A percentile compares a stretch with the other conserved stretches of the same genome.
These are phyloP conservation scores for Phyllosticta ampelicida DNA, from an alignment of 2,329 filamentous ascomycete genomes.

Conservation along the genomic window DNA sequence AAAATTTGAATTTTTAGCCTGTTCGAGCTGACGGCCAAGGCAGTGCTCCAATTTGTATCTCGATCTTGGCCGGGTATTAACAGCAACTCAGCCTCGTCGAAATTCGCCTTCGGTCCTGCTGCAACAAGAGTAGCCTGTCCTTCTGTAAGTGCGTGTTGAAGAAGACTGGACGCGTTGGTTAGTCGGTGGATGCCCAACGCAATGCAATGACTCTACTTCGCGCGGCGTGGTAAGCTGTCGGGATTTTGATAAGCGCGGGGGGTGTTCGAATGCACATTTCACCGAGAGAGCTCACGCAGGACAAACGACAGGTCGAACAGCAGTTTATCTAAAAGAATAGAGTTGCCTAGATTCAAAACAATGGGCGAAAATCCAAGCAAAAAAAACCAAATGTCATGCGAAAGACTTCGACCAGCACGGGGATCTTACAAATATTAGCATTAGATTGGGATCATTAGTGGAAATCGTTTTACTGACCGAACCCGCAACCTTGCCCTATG, in stretches of 20 bases:
- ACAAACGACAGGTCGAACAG: background rate
- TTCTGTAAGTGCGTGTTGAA: background rate
- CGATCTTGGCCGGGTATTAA: too few species aligned
- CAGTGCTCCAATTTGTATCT: too few species aligned
- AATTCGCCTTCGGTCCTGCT: too few species aligned
- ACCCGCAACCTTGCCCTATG: conserved; percentile 11
- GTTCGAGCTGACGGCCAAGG: too few species aligned
- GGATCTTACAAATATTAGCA: background rate
- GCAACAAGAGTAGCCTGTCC: background rate
- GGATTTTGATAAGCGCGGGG: background rate
- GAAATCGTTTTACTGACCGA: background rate
- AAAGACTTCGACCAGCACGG: conserved; percentile 11
- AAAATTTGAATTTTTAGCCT: too few species aligned
- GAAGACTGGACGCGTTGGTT: background rate
- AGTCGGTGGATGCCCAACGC: background rate
- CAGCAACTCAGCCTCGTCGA: too few species aligned
- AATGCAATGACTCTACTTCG: background rate
- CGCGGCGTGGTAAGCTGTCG: background rate
- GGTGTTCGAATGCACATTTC: background rate
- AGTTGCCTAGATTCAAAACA: background rate
- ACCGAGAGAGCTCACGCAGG: background rate
- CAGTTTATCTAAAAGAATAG: background rate
- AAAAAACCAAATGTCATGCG: background rate
- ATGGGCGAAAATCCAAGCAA: background rate
- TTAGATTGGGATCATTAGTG: background rate